Conservation (phyloP, 495 filamentous ascomycete genomes). For the Chaetomium tenue region DNA sequence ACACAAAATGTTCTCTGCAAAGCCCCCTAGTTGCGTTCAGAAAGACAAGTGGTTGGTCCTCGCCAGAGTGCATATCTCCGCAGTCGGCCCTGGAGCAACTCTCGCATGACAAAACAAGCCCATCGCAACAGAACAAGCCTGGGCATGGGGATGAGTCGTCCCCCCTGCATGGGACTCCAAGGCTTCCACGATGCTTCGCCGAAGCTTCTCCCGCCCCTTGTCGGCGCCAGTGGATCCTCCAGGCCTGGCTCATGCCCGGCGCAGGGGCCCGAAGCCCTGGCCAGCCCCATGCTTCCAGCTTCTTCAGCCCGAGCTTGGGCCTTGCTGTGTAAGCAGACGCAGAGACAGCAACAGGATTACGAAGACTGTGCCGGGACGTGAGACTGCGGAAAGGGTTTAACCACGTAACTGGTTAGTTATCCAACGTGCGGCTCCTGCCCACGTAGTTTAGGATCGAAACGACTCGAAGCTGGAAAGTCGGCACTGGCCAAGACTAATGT, state of each 20-base stretch:
- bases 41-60: too few relatives aligned
- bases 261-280: constrained; percentile 15
- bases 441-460: too few relatives aligned
- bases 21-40: too few relatives aligned
- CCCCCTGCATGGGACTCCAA: background rate
- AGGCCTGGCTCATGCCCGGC: constrained; percentile 5
- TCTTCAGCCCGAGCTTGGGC: background rate
- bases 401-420: too few relatives aligned
- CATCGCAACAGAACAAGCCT: background rate
- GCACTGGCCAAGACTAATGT: background rate
- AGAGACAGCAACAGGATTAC: background rate
- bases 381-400: too few relatives aligned
- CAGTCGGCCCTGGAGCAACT: background rate
- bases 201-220: constrained; percentile 23
- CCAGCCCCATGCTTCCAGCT: constrained; percentile 4
- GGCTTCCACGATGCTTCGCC: constrained; percentile 26
- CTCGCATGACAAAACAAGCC: background rate
- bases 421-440: too few relatives aligned
- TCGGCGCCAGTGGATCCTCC: constrained; percentile 16
- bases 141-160: background rate
- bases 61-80: too few relatives aligned
- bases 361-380: too few relatives aligned
- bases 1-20: too few relatives aligned
- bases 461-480: background rate
- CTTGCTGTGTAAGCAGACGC: background rate